Conservation (phyloP, 768 basidiomycete genomes). For the Zangia roseola region DNA sequence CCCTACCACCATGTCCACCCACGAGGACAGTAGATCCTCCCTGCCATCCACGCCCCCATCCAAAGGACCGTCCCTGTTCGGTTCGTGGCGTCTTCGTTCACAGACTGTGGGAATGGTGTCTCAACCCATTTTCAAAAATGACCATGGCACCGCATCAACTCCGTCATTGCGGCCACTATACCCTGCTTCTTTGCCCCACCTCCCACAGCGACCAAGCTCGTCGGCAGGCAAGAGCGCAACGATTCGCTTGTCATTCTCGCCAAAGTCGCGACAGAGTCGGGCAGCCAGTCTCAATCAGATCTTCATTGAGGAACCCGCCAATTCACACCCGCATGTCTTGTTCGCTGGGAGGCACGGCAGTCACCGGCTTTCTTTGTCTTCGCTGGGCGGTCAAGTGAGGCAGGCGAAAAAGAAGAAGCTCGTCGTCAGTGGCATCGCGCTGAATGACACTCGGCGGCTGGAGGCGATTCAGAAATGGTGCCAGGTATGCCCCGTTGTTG, state of each 20-base stretch:
- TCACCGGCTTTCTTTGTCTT: slow-evolving; percentile 32
- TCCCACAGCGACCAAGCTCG: slow-evolving; percentile 36
- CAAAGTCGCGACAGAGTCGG: slow-evolving; percentile 18
- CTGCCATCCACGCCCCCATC: slow-evolving; percentile 38
- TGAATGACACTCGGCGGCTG: slow-evolving; percentile 58
- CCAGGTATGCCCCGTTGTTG: slow-evolving; percentile 43
- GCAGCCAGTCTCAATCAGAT: slow-evolving; percentile 18
- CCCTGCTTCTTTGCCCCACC: slow-evolving; percentile 39
- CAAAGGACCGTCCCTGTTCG: slow-evolving; percentile 33
- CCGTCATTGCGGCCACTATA: slow-evolving; percentile 38
- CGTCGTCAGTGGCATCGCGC: slow-evolving; percentile 66
- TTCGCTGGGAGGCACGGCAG: slow-evolving; percentile 23
- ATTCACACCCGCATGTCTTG: slow-evolving; percentile 30
- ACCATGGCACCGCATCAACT: slow-evolving; percentile 25
- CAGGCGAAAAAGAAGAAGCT: slow-evolving; percentile 59
- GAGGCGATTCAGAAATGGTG: slow-evolving; percentile 76
- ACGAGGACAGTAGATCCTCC: slow-evolving; percentile 39
- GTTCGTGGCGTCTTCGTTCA: slow-evolving; percentile 33
- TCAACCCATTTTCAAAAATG: slow-evolving; percentile 33
- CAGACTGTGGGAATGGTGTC: slow-evolving; percentile 27
- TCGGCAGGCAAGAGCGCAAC: slow-evolving; percentile 30
- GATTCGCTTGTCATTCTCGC: slow-evolving; percentile 33
- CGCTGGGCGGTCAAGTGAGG: slow-evolving; percentile 37
- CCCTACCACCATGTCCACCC: slow-evolving; percentile 34
- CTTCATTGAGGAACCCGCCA: slow-evolving; percentile 26